Conservation (phyloP, 2,329 filamentous ascomycete species). For the Calonectria pseudoturangicola region DNA sequence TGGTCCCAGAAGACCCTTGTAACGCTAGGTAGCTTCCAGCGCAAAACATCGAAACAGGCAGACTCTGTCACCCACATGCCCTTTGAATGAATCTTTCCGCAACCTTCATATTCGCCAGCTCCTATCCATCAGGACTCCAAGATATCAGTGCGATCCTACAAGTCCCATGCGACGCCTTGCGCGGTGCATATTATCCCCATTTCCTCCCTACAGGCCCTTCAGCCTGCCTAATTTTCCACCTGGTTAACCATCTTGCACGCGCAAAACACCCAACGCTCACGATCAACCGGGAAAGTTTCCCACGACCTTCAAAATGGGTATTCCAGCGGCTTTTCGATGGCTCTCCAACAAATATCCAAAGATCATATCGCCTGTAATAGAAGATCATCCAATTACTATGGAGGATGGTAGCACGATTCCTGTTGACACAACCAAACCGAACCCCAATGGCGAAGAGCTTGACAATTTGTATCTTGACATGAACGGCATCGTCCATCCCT, state of each 20-base stretch:
- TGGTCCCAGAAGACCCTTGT: slow-evolving; percentile 23
- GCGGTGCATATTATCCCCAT: not conserved
- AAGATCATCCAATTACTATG: slow-evolving; percentile 87
- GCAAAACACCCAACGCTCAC: slow-evolving; percentile 34
- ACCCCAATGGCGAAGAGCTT: slow-evolving; percentile 98
- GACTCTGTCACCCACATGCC: slow-evolving; percentile 19
- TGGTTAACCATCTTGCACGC: slow-evolving; percentile 25
- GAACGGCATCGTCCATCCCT: slow-evolving; percentile 99
- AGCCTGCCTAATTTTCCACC: slow-evolving; percentile 25
- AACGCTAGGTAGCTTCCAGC: slow-evolving; percentile 2
- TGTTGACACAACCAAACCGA: slow-evolving; percentile 87
- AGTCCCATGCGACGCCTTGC: slow-evolving; percentile 36
- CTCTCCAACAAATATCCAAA: slow-evolving; percentile 98
- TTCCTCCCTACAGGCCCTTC: slow-evolving; percentile 24
- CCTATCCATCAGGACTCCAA: not conserved
- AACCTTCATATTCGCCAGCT: not conserved
- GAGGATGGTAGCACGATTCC: slow-evolving; percentile 88
- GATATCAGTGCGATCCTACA: not conserved
- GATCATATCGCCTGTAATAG: slow-evolving; percentile 93
- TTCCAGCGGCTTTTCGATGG: slow-evolving; percentile 96
- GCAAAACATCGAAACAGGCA: slow-evolving; percentile 6
- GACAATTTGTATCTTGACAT: slow-evolving; percentile 99
- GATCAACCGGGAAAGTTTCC: slow-evolving; percentile 22
- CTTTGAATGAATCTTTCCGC: slow-evolving; percentile 6
- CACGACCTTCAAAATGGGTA: slow-evolving; percentile 81